These are phyloP conservation scores for Colletotrichum limetticola DNA, from an alignment of 2,329 filamentous ascomycete genomes.

Conservation along the genomic window DNA sequence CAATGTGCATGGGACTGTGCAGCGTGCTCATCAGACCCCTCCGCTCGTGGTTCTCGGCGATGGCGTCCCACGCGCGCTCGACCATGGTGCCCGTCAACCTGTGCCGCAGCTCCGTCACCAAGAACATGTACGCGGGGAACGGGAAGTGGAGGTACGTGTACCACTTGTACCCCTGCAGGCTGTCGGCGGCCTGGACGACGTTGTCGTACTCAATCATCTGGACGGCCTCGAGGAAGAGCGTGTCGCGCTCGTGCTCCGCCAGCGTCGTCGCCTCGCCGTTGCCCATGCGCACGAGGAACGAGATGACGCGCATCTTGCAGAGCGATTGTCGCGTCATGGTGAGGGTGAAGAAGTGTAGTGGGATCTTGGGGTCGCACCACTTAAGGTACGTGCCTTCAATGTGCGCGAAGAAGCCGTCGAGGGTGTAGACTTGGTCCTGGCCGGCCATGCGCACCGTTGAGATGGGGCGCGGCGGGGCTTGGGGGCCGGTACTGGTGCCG, in stretches of 20 bases:
- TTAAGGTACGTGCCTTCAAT: constrained; percentile 67
- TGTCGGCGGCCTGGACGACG: constrained; percentile 61
- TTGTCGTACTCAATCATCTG: constrained; percentile 71
- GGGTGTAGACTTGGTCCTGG: constrained; percentile 59
- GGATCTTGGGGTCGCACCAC: constrained; percentile 67
- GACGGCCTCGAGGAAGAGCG: constrained; percentile 64
- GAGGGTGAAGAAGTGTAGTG: constrained; percentile 68
- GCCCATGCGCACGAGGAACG: constrained; percentile 62
- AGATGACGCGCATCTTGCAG: constrained; percentile 66
- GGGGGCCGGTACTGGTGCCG: constrained; percentile 37
- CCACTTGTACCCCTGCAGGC: constrained; percentile 65
- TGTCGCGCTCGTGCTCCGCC: constrained; percentile 60
- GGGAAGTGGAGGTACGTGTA: constrained; percentile 70
- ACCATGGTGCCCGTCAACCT: constrained; percentile 65
- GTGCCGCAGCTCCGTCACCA: constrained; percentile 65
- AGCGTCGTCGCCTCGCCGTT: constrained; percentile 50
- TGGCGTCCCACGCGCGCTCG: constrained; percentile 68
- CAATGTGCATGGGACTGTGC: constrained; percentile 66
- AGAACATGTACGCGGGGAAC: constrained; percentile 70
- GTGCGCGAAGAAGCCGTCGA: constrained; percentile 64
- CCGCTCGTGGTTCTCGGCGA: constrained; percentile 64
- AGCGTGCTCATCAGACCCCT: constrained; percentile 60
- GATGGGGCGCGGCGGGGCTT: constrained; percentile 42
- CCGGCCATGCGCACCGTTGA: constrained; percentile 59
- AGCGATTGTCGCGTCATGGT: constrained; percentile 66